Evolutionary conservation across 2,329 filamentous ascomycete species (phyloP), one percentile per base, ranked within the genome.

Genomic region (Hirsutella minnesotensis): DNA sequence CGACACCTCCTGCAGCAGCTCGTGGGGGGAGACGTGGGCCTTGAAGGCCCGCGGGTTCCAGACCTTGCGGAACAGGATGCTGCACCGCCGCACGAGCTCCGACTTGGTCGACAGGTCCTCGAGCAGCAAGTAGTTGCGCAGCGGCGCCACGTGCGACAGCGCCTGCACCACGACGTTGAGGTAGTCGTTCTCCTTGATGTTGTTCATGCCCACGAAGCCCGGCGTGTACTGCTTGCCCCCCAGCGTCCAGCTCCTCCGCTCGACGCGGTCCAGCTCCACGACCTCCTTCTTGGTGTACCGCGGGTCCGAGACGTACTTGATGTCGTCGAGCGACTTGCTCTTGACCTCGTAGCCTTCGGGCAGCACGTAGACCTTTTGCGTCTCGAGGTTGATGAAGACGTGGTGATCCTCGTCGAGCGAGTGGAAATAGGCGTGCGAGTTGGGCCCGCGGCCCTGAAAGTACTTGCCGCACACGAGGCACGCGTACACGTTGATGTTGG

Each of bases 141-240:
- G 69, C 4, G 92, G 90, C 18, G 81, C 70, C 21, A 96, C 87
- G 62, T 98, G 92, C 3, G 90, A 82, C 31, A 98, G 73, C 7
- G 89, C 83, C 62, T 98, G 92, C 39, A 94, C 83, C 3, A 95
- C 77, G 21, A 95, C 90, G 59, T 98, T 98, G 57, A 96, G 75
- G 66, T 98, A 98, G 68, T 98, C 92, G 66, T 98, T 98, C 45
- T 92, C 87, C 64, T 98, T 98, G 72, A 98, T 95, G 66, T 98
- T 98, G 73, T 98, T 98, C 86, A 98, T 94, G 51, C 92, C 92
- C 47, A 98, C 87, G 59, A 89, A 98, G 5, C 92, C 90, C 18
- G 92, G 92, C 51, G 82, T 82, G 65, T 98, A 98, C 59, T 84
- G 79, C 62, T 83, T 86, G 49, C 87, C 87, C 40, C 73, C 72